Evolutionary conservation across 129 eudicot species (phyloP), one percentile per base, ranked within the genome.

Genomic region (Silybum marianum): DNA sequence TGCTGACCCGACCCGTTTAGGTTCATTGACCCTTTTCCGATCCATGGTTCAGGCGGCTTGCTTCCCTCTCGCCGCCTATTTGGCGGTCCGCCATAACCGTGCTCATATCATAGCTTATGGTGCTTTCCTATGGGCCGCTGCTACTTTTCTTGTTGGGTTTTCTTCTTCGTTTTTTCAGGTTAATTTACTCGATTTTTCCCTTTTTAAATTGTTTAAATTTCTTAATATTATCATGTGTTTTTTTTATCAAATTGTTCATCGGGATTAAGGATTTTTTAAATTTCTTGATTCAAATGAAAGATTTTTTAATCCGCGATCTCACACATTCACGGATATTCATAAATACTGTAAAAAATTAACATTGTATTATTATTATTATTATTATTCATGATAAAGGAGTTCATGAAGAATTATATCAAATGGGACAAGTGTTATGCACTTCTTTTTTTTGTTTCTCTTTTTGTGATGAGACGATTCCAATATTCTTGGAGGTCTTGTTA

Each of bases 101-200:
- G 92, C 92, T 40, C 97, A 89, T 78, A 88, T 89, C 54, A 92
- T 91, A 18, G 93, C 97, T 75, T 91, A 80, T 39, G 99, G 97
- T 23, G 94, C 99, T 23, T 91, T 95, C 75, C 89, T 95, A 9
- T 90, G 99, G 97, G 88, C 97, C 10, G 89, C 93, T 30, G 97
- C 99, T 14, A 95, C 99, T 70, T 95, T 93, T 66, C 95, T 92
- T 22, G 98, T 92, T 66, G 98, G 84, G 28, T 81, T 92, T 42
- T 91, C 97, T 74, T 78, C 91, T 40, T 81, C 93, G 71, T 95
- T 88, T 84, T 78, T 81, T 26, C 95, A 95, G 97, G 98, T 93
- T 44, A 4, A 16, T 32, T 32, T 7, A 14, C 42, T 60, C 28
- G 9, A 8, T 6, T 34, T 34, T 19, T 6, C 3, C 0, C 25